Conservation (phyloP, 2,329 filamentous ascomycete genomes). For the Cadophora malorum region DNA sequence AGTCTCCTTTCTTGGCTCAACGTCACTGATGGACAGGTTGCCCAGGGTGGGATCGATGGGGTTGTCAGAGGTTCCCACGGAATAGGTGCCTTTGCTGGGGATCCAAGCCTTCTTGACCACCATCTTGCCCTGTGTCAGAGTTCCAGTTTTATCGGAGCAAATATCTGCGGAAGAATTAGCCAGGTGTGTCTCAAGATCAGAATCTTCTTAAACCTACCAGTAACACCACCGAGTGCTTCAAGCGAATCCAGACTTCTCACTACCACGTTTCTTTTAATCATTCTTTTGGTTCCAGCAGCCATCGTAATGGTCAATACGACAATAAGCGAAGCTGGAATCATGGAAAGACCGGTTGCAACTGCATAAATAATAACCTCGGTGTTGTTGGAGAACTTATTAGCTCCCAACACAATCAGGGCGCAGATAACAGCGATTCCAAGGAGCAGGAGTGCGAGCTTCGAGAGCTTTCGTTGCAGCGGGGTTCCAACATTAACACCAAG, state of each 20-base stretch:
- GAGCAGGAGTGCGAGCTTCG: constrained; percentile 66
- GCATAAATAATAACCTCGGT: constrained; percentile 68
- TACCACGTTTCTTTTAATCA: constrained; percentile 62
- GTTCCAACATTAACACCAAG: constrained; percentile 70
- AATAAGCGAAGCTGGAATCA: constrained; percentile 68
- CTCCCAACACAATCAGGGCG: constrained; percentile 68
- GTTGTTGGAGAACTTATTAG: constrained; percentile 58
- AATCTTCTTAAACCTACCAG: constrained; percentile 32
- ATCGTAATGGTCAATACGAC: constrained; percentile 73
- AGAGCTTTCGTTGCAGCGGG: constrained; percentile 68
- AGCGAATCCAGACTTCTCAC: constrained; percentile 62
- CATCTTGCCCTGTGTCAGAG: constrained; percentile 54
- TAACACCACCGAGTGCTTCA: constrained; percentile 62
- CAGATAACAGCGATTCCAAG: constrained; percentile 69
- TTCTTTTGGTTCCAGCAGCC: constrained; percentile 64
- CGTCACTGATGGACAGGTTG: constrained; percentile 47
- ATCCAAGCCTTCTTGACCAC: constrained; percentile 59
- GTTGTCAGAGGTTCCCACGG: constrained; percentile 56
- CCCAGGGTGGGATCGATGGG: constrained; percentile 58
- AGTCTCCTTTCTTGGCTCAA: constrained; percentile 40
- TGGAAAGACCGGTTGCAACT: constrained; percentile 62
- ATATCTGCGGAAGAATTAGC: constrained; percentile 51
- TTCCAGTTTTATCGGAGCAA: constrained; percentile 79
- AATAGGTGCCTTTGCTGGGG: constrained; percentile 57
- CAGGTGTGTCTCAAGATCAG: neutral